Percentiles rank a stretch among this genome's conserved stretches.
Evolutionary conservation across 139 green algal species (phyloP).

Genomic region (Ulvella scutata): DNA sequence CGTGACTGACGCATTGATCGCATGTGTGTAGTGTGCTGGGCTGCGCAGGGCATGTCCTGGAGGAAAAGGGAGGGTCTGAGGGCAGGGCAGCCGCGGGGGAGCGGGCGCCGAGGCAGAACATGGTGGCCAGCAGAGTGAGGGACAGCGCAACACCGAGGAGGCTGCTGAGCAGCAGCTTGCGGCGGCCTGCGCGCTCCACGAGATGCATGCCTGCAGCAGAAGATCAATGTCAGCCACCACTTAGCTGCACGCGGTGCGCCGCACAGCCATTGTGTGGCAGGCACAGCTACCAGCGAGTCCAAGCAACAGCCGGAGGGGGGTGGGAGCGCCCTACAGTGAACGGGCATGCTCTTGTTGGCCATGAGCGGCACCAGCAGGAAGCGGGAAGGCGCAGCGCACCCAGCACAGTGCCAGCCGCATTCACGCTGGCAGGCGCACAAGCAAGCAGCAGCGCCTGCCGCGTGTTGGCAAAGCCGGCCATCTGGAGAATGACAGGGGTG

Average conservation of each 20-base stretch:
- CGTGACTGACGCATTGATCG: background rate
- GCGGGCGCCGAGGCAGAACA: background rate
- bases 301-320: no score
- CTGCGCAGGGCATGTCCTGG: background rate
- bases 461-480: conserved; percentile 40
- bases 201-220: no score
- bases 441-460: conserved; percentile 31
- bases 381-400: conserved; percentile 13
- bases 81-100: no score
- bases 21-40: background rate
- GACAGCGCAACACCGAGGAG: background rate
- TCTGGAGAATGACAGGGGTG: conserved; percentile 46
- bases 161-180: conserved; percentile 6
- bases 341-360: no score
- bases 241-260: no score
- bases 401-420: conserved; percentile 37
- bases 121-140: background rate
- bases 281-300: no score
- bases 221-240: no score
- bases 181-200: no score
- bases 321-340: no score
- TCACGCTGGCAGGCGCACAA: conserved; percentile 37
- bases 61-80: background rate
- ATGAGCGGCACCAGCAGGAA: no score
- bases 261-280: no score